phyloP scores from a whole-genome alignment of 768 basidiomycete genomes.

The Mycena belliarum region DNA sequence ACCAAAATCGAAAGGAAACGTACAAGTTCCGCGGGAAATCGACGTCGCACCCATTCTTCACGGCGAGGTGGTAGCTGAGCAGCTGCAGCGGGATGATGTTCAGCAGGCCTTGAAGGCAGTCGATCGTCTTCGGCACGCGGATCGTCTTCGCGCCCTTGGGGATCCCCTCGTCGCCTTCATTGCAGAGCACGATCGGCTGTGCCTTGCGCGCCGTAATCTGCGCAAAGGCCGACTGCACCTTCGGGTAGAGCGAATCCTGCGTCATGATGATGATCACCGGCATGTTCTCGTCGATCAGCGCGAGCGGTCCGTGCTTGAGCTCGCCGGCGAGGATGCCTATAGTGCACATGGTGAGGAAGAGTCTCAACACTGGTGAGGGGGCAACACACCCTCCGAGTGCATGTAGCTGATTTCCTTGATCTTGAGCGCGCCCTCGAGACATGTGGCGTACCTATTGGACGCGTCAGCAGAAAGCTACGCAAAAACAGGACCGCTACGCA shows the following conservation, averaged over 20 bases:
- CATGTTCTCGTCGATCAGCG: conserved; percentile 98
- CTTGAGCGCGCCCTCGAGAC: conserved; percentile 96
- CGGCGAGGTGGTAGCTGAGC: conserved; percentile 93
- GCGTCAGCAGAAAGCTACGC: too few species aligned
- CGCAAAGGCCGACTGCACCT: conserved; percentile 93
- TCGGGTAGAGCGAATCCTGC: conserved; percentile 95
- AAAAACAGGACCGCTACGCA: too few species aligned
- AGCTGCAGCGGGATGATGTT: conserved; percentile 97
- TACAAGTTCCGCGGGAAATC: conserved; percentile 95
- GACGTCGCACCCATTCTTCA: conserved; percentile 95
- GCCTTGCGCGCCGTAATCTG: conserved; percentile 99
- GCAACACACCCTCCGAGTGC: conserved; percentile 65
- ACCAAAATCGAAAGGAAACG: conserved; percentile 6
- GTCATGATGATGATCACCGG: conserved; percentile 99
- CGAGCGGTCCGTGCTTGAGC: conserved; percentile 97
- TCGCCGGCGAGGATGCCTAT: conserved; percentile 96
- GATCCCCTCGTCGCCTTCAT: conserved; percentile 86
- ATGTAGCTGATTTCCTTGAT: conserved; percentile 99
- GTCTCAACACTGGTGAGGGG: not conserved
- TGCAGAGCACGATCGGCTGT: conserved; percentile 92
- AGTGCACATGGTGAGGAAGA: too few species aligned
- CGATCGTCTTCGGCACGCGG: conserved; percentile 92
- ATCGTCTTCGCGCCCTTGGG: conserved; percentile 79
- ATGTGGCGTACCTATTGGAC: conserved; percentile 98
- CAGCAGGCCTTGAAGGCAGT: conserved; percentile 91